These are phyloP conservation scores for Phoma sp. DNA, from an alignment of 2,329 filamentous ascomycete species.

Conservation along the genomic window DNA sequence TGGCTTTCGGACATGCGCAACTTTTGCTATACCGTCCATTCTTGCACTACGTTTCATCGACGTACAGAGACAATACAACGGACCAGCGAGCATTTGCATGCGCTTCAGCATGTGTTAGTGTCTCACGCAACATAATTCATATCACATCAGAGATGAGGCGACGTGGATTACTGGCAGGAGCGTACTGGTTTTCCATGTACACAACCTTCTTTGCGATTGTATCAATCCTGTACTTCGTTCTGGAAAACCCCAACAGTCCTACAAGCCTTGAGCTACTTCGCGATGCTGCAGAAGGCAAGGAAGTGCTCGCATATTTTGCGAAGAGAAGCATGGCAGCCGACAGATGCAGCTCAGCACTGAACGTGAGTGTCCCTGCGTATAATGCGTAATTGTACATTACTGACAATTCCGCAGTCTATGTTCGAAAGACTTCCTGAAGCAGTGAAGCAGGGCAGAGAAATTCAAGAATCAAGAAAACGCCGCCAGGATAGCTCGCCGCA, in stretches of 20 bases:
- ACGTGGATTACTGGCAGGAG: conserved; percentile 75
- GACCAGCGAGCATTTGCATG: conserved; percentile 82
- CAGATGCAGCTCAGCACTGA: conserved; percentile 77
- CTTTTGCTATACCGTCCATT: conserved; percentile 84
- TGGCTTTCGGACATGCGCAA: conserved; percentile 83
- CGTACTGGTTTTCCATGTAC: conserved; percentile 87
- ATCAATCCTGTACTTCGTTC: conserved; percentile 77
- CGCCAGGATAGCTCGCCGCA: conserved; percentile 47
- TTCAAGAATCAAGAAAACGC: conserved; percentile 44
- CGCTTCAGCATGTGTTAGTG: conserved; percentile 69
- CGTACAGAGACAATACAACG: conserved; percentile 56
- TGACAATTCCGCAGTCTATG: conserved; percentile 62
- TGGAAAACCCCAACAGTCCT: conserved; percentile 78
- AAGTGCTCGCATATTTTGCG: conserved; percentile 79
- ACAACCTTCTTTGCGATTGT: conserved; percentile 83
- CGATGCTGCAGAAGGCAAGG: conserved; percentile 83
- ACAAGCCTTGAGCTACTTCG: conserved; percentile 80
- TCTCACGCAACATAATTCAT: conserved; percentile 76
- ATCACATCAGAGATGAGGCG: conserved; percentile 80
- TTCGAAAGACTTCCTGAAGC: conserved; percentile 83
- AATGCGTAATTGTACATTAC: background rate
- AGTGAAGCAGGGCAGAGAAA: conserved; percentile 58
- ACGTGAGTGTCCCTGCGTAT: conserved; percentile 59
- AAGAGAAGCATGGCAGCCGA: conserved; percentile 89
- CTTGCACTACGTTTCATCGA: conserved; percentile 77